phyloP scores from a whole-genome alignment of 2,329 filamentous ascomycete species.

The Trichoderma harzianum region DNA sequence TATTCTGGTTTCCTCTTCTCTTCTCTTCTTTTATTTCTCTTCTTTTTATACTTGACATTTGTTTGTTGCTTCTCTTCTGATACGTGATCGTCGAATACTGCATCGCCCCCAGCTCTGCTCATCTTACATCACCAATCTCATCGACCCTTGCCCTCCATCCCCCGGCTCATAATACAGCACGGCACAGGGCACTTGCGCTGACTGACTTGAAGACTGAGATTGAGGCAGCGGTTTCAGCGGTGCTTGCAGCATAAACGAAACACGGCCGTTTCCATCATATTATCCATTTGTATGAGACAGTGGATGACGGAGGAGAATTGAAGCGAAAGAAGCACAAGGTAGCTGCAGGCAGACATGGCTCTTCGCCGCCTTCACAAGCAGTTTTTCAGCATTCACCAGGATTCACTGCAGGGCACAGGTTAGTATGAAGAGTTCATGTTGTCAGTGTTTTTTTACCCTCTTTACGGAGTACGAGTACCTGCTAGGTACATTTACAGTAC shows the following conservation, averaged over 20 bases:
- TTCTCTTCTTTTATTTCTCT: background rate
- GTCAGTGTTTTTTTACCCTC: background rate
- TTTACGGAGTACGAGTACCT: background rate
- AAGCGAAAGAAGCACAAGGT: background rate
- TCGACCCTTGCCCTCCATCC: background rate
- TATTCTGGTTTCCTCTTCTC: background rate
- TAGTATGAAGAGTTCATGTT: background rate
- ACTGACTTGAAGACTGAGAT: background rate
- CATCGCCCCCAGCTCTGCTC: background rate
- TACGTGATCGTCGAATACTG: background rate
- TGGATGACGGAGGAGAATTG: background rate
- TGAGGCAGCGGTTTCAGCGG: background rate
- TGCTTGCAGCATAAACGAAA: slow-evolving; percentile 6
- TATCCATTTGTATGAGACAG: background rate
- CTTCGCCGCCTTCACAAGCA: slow-evolving; percentile 33
- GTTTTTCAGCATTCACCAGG: slow-evolving; percentile 35
- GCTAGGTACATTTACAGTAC: background rate
- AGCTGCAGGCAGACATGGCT: slow-evolving; percentile 25
- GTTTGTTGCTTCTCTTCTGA: background rate
- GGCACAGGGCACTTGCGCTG: background rate
- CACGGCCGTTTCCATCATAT: background rate
- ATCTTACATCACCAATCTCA: background rate
- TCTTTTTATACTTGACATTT: background rate
- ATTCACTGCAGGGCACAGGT: background rate
- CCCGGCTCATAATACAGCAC: background rate